Evolutionary conservation across 78 protist genomes (phyloP).

Genomic region (Dictyostelium brefeldianum): DNA sequence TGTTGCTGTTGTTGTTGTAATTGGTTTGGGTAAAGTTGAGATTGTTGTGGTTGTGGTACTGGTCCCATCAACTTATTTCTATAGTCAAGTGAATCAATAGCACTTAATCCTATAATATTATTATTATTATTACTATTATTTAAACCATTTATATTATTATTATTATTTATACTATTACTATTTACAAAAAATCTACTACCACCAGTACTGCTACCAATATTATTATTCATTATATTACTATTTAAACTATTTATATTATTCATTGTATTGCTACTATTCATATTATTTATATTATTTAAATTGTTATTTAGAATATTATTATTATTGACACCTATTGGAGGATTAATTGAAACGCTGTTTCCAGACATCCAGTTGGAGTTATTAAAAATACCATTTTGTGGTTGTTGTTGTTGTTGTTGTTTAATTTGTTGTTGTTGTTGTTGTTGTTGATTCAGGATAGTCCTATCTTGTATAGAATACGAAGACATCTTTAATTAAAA

Average conservation of each 20-base stretch:
- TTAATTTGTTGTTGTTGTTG: too few relatives aligned
- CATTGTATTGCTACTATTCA: background rate
- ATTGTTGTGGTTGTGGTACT: conserved; percentile 20
- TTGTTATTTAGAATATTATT: background rate
- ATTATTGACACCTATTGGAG: background rate
- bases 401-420: too few relatives aligned
- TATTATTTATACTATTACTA: background rate
- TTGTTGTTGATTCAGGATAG: too few relatives aligned
- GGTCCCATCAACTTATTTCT: conserved; percentile 8
- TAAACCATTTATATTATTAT: background rate
- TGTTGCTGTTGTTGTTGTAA: conserved; percentile 43
- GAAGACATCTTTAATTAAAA: too few relatives aligned
- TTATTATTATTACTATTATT: background rate
- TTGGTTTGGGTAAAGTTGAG: background rate
- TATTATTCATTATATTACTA: background rate
- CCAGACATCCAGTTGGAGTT: background rate
- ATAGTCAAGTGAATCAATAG: conserved; percentile 29
- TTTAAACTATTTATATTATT: background rate
- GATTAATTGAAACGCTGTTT: background rate
- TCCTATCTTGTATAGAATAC: too few relatives aligned
- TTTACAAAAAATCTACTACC: too few relatives aligned
- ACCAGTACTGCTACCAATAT: background rate
- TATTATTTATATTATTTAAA: background rate
- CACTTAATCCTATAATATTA: background rate
- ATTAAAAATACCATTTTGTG: too few relatives aligned